A percentile compares a stretch with the other conserved stretches of the same genome.
Evolutionary conservation across 176 grass and related monocot species (phyloP).

Genomic region (Carex scoparia): DNA sequence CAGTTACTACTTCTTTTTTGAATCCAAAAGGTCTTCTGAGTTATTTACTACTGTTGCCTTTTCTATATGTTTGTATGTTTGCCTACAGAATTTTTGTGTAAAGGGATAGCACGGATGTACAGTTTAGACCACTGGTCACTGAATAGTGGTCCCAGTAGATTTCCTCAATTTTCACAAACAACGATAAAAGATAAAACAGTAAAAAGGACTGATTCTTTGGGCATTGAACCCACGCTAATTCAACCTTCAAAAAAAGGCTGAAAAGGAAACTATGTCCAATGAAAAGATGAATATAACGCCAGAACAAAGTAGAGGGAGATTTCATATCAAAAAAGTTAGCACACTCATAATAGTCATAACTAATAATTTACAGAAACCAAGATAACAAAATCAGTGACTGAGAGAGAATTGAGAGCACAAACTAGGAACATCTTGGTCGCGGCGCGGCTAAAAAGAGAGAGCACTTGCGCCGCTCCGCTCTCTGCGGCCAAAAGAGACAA

Average conservation of each 20-base stretch:
- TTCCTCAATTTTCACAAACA: background rate
- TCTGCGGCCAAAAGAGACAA: constrained; percentile 11
- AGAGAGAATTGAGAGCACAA: background rate
- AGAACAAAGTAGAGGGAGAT: background rate
- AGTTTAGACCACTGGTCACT: background rate
- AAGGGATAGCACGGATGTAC: background rate
- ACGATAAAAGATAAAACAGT: background rate
- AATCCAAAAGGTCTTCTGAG: background rate
- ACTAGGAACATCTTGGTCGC: constrained; percentile 8
- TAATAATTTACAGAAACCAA: constrained; percentile 30
- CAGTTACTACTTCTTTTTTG: background rate
- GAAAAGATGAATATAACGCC: background rate
- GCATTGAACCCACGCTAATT: constrained; percentile 23
- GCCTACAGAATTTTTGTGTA: background rate
- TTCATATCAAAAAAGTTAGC: constrained; percentile 8
- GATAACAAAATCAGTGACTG: constrained; percentile 12
- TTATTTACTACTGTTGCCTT: background rate
- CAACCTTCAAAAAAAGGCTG: constrained; percentile 12
- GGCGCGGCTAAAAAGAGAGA: background rate
- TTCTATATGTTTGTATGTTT: background rate
- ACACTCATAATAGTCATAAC: background rate
- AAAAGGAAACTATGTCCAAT: background rate
- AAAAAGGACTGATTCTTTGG: constrained; percentile 21
- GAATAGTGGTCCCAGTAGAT: background rate
- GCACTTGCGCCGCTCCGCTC: constrained; percentile 11